These are phyloP conservation scores for Chloris gayana DNA, from an alignment of 176 grass and related monocot genomes.

Conservation along the genomic window DNA sequence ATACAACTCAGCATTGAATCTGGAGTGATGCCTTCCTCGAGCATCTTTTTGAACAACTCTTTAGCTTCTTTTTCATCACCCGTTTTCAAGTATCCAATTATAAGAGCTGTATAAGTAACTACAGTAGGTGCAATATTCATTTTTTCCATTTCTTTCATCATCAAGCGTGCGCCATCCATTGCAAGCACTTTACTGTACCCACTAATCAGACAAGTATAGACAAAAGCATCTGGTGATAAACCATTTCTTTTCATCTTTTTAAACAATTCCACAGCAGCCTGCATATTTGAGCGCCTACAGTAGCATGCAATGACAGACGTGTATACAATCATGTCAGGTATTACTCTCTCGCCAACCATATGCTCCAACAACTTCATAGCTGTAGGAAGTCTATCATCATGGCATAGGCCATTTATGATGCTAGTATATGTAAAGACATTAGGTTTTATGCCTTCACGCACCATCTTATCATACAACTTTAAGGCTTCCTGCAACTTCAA, in stretches of 20 bases:
- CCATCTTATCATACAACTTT: slow-evolving; percentile 50
- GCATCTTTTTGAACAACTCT: slow-evolving; percentile 46
- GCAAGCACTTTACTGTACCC: slow-evolving; percentile 59
- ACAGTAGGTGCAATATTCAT: slow-evolving; percentile 52
- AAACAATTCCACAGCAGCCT: slow-evolving; percentile 50
- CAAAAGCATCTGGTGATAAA: slow-evolving; percentile 58
- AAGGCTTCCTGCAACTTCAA: slow-evolving; percentile 57
- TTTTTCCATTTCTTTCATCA: slow-evolving; percentile 66
- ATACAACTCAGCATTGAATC: slow-evolving; percentile 53
- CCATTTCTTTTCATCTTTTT: slow-evolving; percentile 51
- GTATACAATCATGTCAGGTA: slow-evolving; percentile 52
- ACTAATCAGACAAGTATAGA: slow-evolving; percentile 69
- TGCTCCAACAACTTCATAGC: slow-evolving; percentile 46
- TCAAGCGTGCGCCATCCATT: slow-evolving; percentile 53
- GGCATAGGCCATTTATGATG: slow-evolving; percentile 61
- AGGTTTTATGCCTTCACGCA: slow-evolving; percentile 45
- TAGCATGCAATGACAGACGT: slow-evolving; percentile 67
- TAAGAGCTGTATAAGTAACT: slow-evolving; percentile 67
- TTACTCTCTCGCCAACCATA: slow-evolving; percentile 38
- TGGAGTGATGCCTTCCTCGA: slow-evolving; percentile 52
- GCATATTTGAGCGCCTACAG: slow-evolving; percentile 63
- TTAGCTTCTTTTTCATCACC: slow-evolving; percentile 38
- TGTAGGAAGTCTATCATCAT: slow-evolving; percentile 52
- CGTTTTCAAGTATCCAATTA: slow-evolving; percentile 54
- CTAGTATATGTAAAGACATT: slow-evolving; percentile 64